Percentiles rank a stretch among this genome's conserved stretches.
phyloP scores from a whole-genome alignment of 805 yeast species.

The Wickerhamiella musiphila region DNA sequence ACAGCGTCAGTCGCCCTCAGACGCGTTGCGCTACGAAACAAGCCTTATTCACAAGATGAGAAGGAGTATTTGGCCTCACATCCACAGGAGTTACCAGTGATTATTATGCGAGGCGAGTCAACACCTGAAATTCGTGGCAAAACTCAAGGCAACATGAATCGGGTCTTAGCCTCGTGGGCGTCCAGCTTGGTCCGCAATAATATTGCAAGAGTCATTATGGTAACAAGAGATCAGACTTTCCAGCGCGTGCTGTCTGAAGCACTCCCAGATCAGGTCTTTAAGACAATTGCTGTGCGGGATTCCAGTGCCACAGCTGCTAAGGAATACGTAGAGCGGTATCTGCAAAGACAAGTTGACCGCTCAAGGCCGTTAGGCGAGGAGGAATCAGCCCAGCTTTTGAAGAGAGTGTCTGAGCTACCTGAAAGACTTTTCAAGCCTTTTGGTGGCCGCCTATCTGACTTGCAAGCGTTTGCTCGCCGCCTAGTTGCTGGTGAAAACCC shows the following conservation, averaged over 20 bases:
- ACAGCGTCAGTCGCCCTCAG: constrained; percentile 39
- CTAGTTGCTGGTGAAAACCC: constrained; percentile 79
- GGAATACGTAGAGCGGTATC: constrained; percentile 37
- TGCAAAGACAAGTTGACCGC: not conserved
- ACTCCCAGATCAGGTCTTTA: constrained; percentile 76
- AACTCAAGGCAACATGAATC: constrained; percentile 30
- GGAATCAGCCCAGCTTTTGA: constrained; percentile 23
- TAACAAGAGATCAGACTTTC: constrained; percentile 74
- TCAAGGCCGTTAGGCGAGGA: not conserved
- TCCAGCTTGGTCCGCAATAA: constrained; percentile 57
- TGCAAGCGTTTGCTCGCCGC: constrained; percentile 79
- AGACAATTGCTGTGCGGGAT: constrained; percentile 57
- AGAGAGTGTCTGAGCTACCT: constrained; percentile 14
- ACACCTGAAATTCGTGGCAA: too few species aligned
- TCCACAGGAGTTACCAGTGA: constrained; percentile 12
- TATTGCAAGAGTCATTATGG: constrained; percentile 74
- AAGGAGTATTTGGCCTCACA: constrained; percentile 9
- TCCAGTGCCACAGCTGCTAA: constrained; percentile 58
- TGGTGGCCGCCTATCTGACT: constrained; percentile 90
- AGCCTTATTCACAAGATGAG: constrained; percentile 13
- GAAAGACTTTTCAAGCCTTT: constrained; percentile 37
- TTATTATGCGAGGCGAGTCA: constrained; percentile 9
- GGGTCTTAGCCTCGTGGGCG: constrained; percentile 78
- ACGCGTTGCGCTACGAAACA: constrained; percentile 31
- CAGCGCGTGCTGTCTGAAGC: constrained; percentile 49